Evolutionary conservation across 2,329 filamentous ascomycete genomes (phyloP), one percentile per base, ranked within the genome.

Genomic region (Fusarium transvaalense): DNA sequence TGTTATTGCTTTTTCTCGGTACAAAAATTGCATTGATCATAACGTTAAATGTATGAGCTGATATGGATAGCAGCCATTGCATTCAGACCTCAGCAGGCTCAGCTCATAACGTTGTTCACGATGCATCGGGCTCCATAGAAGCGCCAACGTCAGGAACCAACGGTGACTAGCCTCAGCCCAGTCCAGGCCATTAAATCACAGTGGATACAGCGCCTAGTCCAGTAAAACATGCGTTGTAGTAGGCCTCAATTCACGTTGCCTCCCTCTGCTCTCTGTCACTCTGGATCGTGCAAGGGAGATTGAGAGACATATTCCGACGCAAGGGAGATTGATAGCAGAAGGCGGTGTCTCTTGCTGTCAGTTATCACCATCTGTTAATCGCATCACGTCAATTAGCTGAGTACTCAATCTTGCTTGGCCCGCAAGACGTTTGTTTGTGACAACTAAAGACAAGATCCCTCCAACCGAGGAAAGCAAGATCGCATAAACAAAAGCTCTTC

Each of bases 111-210:
- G n/a, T 9, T 51, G 27, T 38, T 27, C 17, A 31, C 23, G 29
- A 29, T 29, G 6, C 9, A 12, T 29, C 10, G 29, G 6, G 29
- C 29, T n/a, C n/a, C n/a, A n/a, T 29, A 25, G 23, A 25, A 42
- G 21, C 32, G 17, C n/a, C 43, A 37, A 34, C 37, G 31, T 35
- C 53, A 60, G 61, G 53, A 34, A 65, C 53, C 46, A 64, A 60
- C 46, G 45, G 61, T 52, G 31, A 14, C 51, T 59, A 54, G 21
- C 5, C 12, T 42, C 25, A 42, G 23, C 12, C 14, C 41, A 27
- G 45, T 10, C 45, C 34, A 51, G 46, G 37, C 21, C 25, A 31
- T 45, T 59, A 31, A 51, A 38, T 46, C 37, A 48, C 53, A 39
- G 53, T 53, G 61, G 61, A 51, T 48, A 27, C 37, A 38, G 10